Base-by-base conservation (phyloP, 768 basidiomycete species). In the Boletus bicolor region DNA sequence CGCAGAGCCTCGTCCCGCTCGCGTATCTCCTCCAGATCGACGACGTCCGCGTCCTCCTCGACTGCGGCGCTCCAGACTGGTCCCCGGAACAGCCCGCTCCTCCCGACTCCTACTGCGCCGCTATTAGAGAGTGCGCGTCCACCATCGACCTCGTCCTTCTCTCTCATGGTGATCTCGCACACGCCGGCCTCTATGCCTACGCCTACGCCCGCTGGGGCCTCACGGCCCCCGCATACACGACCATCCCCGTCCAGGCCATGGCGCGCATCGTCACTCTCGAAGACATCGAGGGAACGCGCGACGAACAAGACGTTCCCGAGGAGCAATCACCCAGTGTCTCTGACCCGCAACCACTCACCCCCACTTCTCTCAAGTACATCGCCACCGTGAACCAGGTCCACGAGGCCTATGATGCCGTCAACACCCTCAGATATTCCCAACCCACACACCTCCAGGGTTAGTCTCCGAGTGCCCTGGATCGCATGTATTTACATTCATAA, bases 201-300 rank as follows among this genome's bases (percentile, higher is more conserved):
- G 94, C 97, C 6, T 82, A 91, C 69, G 82, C 93, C 17, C 80
- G 83, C 68, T 94, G 92, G 88, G 87, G 86, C 21, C 79, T 98
- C 41, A 87, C 82, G 56, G 94, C 94, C 21, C 93, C 94, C 4
- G 86, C 93, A 19, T 99, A 98, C 69, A 89, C 91, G 0, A 96
- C 95, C 3, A 82, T 98, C 28, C 96, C 96, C 37, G 93, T 97
- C 0, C 92, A 95, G 62, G 93, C 95, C 53, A 96, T 94, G 87
- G 96, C 91, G 5, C 81, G 92, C 35, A 91, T 98, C 42, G 92
- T 92, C 15, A 88, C 90, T 2, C 82, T 88, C 7, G 93, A 98
- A 71, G 94, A 97, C 64, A 81, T 88, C 1, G 91, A 94, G 62
- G 84, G 85, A 14, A 79, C 93, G 17, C 78, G 88, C 42, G 86